Conservation (phyloP, 2,329 filamentous ascomycete species). For the Talaromyces amestolkiae region DNA sequence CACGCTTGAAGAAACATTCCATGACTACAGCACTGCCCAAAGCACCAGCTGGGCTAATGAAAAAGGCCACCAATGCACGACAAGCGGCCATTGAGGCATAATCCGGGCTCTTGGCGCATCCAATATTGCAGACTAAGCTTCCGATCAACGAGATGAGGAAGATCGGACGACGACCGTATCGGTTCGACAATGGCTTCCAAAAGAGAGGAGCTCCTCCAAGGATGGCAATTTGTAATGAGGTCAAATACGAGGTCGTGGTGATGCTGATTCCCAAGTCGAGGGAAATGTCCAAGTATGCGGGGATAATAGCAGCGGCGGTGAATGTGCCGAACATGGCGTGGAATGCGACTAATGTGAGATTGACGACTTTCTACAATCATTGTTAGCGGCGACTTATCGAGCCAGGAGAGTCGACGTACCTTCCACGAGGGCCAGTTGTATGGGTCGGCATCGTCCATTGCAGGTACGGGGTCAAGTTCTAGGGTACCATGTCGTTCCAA, state of each 20-base stretch:
- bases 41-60: conserved; percentile 54
- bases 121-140: conserved; percentile 52
- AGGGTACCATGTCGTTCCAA: conserved; percentile 54
- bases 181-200: conserved; percentile 56
- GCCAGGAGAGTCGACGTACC: conserved; percentile 34
- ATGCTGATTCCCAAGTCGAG: conserved; percentile 50
- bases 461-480: conserved; percentile 54
- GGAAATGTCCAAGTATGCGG: conserved; percentile 55
- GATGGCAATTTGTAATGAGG: conserved; percentile 55
- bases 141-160: conserved; percentile 53
- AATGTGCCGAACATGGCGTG: conserved; percentile 59
- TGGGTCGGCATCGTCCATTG: conserved; percentile 51
- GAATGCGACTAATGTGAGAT: conserved; percentile 56
- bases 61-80: conserved; percentile 55
- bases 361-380: conserved; percentile 48
- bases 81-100: conserved; percentile 53
- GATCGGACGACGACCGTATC: conserved; percentile 55
- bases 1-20: conserved; percentile 57
- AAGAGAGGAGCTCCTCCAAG: conserved; percentile 55
- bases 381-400: neutral
- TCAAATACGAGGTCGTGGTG: conserved; percentile 54
- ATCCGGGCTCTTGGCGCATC: conserved; percentile 50
- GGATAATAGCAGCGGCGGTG: conserved; percentile 54
- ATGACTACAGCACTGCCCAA: conserved; percentile 59
- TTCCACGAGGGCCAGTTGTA: conserved; percentile 57